phyloP scores from a whole-genome alignment of 129 eudicot species.

The Flaveria linearis region DNA sequence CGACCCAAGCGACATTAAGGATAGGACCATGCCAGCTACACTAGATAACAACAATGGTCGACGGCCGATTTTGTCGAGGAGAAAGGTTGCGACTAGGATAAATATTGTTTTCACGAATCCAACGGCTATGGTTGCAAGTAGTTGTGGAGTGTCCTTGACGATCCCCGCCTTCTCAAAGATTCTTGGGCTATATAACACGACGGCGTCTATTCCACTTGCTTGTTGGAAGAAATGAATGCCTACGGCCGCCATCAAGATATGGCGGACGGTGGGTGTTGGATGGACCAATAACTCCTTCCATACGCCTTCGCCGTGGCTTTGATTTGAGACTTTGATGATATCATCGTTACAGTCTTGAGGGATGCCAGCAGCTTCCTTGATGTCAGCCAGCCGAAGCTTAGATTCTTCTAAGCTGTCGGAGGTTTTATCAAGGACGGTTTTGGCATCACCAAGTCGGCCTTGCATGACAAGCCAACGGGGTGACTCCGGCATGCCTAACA shows the following conservation, averaged over 20 bases:
- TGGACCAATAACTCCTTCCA: slow-evolving; percentile 65
- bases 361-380: slow-evolving; percentile 63
- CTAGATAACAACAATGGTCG: slow-evolving; percentile 55
- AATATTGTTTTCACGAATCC: slow-evolving; percentile 52
- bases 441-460: slow-evolving; percentile 75
- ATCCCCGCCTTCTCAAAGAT: slow-evolving; percentile 63
- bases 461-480: slow-evolving; percentile 80
- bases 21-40: slow-evolving; percentile 46
- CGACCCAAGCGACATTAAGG: slow-evolving; percentile 36
- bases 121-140: slow-evolving; percentile 68
- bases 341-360: slow-evolving; percentile 58
- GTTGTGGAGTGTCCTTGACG: slow-evolving; percentile 30
- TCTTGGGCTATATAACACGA: slow-evolving; percentile 56
- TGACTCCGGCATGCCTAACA: slow-evolving; percentile 76
- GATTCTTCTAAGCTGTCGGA: slow-evolving; percentile 59
- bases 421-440: slow-evolving; percentile 56
- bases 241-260: too few species aligned
- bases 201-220: slow-evolving; percentile 65
- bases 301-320: slow-evolving; percentile 39
- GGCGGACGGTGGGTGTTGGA: too few species aligned
- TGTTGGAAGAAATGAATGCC: slow-evolving; percentile 76
- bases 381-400: slow-evolving; percentile 45
- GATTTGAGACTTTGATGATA: slow-evolving; percentile 42
- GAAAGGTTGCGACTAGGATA: slow-evolving; percentile 57
- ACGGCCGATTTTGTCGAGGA: slow-evolving; percentile 57